A percentile compares a stretch with the other conserved stretches of the same genome.
Evolutionary conservation across 1,284 basidiomycete genomes (phyloP).

Genomic region (Sutorius eximius): DNA sequence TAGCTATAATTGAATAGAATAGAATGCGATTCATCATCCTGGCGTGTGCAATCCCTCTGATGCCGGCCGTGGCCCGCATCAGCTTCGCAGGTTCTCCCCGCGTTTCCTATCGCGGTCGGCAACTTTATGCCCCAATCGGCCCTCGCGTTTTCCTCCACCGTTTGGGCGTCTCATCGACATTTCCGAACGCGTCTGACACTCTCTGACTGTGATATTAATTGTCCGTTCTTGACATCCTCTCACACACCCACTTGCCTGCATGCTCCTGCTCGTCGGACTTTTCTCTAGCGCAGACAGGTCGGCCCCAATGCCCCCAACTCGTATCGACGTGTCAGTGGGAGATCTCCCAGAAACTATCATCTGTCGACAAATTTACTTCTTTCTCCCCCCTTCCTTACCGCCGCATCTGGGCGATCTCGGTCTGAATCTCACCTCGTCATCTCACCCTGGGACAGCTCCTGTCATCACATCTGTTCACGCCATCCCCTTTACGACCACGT

Average conservation of each 20-base stretch:
- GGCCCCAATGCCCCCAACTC: slow-evolving; percentile 11
- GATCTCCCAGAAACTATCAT: slow-evolving; percentile 25
- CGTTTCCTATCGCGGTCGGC: slow-evolving; percentile 26
- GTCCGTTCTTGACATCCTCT: slow-evolving; percentile 17
- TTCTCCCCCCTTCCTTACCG: slow-evolving; percentile 8
- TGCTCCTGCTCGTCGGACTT: slow-evolving; percentile 16
- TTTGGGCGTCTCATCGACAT: slow-evolving; percentile 1
- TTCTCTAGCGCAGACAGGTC: slow-evolving; percentile 22
- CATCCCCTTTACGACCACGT: slow-evolving; percentile 13
- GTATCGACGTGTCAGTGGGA: slow-evolving; percentile 21
- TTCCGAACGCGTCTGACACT: not conserved
- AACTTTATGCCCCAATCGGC: slow-evolving; percentile 30
- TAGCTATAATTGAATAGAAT: slow-evolving; percentile 25
- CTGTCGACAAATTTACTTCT: slow-evolving; percentile 14
- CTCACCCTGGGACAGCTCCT: slow-evolving; percentile 30
- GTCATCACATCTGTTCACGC: slow-evolving; percentile 13
- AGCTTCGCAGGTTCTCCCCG: slow-evolving; percentile 29
- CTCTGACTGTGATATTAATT: not conserved
- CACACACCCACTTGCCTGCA: slow-evolving; percentile 20
- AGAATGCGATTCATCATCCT: slow-evolving; percentile 19
- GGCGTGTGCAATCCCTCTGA: slow-evolving; percentile 15
- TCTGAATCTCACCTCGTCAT: slow-evolving; percentile 16
- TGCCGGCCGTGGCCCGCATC: slow-evolving; percentile 29
- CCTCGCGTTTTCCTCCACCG: slow-evolving; percentile 12
- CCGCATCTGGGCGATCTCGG: slow-evolving; percentile 23